phyloP scores from a whole-genome alignment of 805 yeast genomes.

The Ogataea henricii region DNA sequence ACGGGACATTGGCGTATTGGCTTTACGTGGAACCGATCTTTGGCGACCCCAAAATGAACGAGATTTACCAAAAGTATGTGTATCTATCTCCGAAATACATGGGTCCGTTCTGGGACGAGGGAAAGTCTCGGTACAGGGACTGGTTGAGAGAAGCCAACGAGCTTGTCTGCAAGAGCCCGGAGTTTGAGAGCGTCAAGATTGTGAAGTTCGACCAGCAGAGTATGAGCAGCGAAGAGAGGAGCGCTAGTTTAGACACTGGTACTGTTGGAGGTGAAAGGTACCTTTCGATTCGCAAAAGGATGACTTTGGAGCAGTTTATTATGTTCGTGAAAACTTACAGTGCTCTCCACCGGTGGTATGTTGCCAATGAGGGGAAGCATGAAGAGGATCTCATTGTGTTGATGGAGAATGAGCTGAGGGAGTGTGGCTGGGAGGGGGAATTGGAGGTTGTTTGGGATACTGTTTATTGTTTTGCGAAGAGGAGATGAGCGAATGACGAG shows the following conservation, averaged over 20 bases:
- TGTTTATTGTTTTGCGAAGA: constrained; percentile 49
- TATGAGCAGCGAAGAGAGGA: constrained; percentile 1
- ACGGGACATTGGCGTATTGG: constrained; percentile 76
- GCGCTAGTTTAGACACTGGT: constrained; percentile 3
- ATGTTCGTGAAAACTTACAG: constrained; percentile 27
- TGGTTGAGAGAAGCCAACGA: constrained; percentile 28
- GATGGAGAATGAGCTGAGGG: constrained; percentile 22
- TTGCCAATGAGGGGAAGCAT: constrained; percentile 15
- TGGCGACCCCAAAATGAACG: constrained; percentile 53
- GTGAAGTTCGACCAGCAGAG: constrained; percentile 18
- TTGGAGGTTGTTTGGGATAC: constrained; percentile 58
- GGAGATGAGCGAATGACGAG: no score
- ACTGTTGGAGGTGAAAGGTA: constrained; percentile 10
- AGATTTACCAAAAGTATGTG: constrained; percentile 50
- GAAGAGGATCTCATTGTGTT: constrained; percentile 21
- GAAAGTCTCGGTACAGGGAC: constrained; percentile 41
- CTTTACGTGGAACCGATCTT: constrained; percentile 68
- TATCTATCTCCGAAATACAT: constrained; percentile 49
- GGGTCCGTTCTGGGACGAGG: constrained; percentile 52
- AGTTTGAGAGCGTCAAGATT: constrained; percentile 32
- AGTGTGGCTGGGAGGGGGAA: constrained; percentile 46
- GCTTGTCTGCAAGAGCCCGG: constrained; percentile 23
- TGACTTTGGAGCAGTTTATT: constrained; percentile 24
- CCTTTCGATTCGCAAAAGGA: constrained; percentile 21
- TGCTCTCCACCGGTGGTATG: constrained; percentile 30